Conservation (phyloP, 208 protist species). For the Wallacemonas sp. region DNA sequence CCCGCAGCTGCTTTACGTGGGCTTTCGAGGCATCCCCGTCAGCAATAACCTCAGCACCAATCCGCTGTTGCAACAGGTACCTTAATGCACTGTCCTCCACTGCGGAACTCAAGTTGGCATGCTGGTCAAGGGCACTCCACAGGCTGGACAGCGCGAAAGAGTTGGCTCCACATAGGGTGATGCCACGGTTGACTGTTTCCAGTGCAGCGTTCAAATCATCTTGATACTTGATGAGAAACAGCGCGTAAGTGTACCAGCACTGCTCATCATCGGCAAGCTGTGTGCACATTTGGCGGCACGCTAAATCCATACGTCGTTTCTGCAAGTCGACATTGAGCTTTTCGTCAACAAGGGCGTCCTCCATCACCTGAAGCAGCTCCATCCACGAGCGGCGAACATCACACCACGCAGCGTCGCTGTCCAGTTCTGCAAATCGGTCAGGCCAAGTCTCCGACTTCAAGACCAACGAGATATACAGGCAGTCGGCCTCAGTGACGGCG, state of each 20-base stretch:
- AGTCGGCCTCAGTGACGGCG: constrained; percentile 4
- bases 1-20: constrained; percentile 46
- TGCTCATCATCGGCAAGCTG: constrained; percentile 62
- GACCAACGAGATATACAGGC: constrained; percentile 17
- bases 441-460: constrained; percentile 51
- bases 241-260: constrained; percentile 72
- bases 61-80: constrained; percentile 20
- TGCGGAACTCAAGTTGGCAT: neutral
- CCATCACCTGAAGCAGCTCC: constrained; percentile 39
- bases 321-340: constrained; percentile 41
- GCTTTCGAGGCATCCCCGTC: constrained; percentile 11
- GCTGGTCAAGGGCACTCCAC: constrained; percentile 6
- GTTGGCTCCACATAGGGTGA: constrained; percentile 10
- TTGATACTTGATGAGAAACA: constrained; percentile 58
- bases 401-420: constrained; percentile 19
- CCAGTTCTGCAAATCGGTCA: constrained; percentile 54
- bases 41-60: constrained; percentile 8
- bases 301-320: constrained; percentile 68
- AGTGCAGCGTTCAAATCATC: constrained; percentile 42
- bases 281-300: constrained; percentile 76
- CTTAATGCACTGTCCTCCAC: neutral
- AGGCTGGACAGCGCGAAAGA: constrained; percentile 62
- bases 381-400: constrained; percentile 47
- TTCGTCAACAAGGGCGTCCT: constrained; percentile 17
- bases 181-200: constrained; percentile 34